Percentiles rank a stretch among this genome's conserved stretches.
phyloP scores from a whole-genome alignment of 345 rosid genomes.

The Cardamine occulta region DNA sequence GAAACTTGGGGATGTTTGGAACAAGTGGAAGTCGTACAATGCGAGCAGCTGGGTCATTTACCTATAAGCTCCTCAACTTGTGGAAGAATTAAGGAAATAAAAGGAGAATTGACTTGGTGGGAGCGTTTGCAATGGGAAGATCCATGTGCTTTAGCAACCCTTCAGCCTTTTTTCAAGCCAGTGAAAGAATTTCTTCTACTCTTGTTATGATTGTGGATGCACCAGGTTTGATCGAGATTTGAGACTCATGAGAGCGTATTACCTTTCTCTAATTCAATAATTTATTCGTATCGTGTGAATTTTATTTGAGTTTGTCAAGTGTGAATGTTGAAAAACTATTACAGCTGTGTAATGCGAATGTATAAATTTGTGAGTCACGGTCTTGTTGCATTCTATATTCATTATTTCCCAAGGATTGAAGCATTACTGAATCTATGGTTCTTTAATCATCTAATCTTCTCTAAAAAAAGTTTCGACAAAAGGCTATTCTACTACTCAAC shows the following conservation, averaged over 20 bases:
- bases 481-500: not conserved
- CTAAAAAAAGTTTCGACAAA: not conserved
- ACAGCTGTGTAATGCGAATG: not conserved
- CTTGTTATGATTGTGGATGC: not conserved
- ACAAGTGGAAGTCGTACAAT: conserved; percentile 30
- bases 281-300: not conserved
- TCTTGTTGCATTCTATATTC: not conserved
- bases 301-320: not conserved
- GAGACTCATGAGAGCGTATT: not conserved
- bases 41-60: conserved; percentile 3
- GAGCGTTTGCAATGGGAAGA: not conserved
- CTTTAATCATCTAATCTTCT: not conserved
- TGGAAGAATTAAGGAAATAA: conserved; percentile 8
- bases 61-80: conserved; percentile 17
- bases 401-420: not conserved
- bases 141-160: not conserved
- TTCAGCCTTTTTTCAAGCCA: not conserved
- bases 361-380: not conserved
- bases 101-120: not conserved
- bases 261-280: not conserved
- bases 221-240: not conserved
- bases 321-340: not conserved
- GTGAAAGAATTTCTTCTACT: not conserved
- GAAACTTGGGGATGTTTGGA: conserved; percentile 32
- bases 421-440: not conserved